Percentiles rank a stretch among this genome's conserved stretches.
Evolutionary conservation across 306 rosid genomes (phyloP).

Genomic region (Prunus persica): DNA sequence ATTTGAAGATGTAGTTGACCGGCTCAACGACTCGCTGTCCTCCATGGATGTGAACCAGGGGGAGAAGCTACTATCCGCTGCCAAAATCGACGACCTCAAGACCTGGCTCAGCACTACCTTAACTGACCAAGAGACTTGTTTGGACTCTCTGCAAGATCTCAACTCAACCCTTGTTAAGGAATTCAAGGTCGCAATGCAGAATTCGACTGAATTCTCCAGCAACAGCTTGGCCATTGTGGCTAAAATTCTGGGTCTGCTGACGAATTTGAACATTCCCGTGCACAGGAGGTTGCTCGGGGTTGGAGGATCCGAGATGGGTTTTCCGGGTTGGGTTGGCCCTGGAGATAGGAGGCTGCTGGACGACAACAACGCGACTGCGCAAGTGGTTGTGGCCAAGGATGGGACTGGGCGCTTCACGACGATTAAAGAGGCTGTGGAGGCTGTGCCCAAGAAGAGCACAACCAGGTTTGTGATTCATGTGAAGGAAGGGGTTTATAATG

Average conservation of each 20-base stretch:
- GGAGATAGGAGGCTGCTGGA: constrained; percentile 63
- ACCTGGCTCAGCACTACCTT: constrained; percentile 80
- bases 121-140: constrained; percentile 78
- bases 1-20: constrained; percentile 55
- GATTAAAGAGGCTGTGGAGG: constrained; percentile 48
- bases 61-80: constrained; percentile 28
- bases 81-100: constrained; percentile 38
- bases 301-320: constrained; percentile 4
- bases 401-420: constrained; percentile 53
- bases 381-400: constrained; percentile 65
- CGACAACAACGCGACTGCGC: constrained; percentile 22
- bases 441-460: constrained; percentile 58
- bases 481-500: constrained; percentile 68
- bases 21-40: constrained; percentile 60
- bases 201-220: constrained; percentile 71
- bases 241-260: constrained; percentile 37
- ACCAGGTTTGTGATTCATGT: constrained; percentile 57
- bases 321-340: constrained; percentile 72
- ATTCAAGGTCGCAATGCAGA: constrained; percentile 35
- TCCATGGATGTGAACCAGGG: constrained; percentile 23
- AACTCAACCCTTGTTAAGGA: constrained; percentile 38
- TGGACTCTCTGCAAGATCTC: constrained; percentile 62
- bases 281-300: constrained; percentile 59
- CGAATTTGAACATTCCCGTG: constrained; percentile 39
- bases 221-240: constrained; percentile 85